Percentiles rank a stretch among this genome's conserved stretches.
These are phyloP conservation scores for Berberis vulgaris DNA, from an alignment of 164 flowering plant genomes.

Conservation along the genomic window DNA sequence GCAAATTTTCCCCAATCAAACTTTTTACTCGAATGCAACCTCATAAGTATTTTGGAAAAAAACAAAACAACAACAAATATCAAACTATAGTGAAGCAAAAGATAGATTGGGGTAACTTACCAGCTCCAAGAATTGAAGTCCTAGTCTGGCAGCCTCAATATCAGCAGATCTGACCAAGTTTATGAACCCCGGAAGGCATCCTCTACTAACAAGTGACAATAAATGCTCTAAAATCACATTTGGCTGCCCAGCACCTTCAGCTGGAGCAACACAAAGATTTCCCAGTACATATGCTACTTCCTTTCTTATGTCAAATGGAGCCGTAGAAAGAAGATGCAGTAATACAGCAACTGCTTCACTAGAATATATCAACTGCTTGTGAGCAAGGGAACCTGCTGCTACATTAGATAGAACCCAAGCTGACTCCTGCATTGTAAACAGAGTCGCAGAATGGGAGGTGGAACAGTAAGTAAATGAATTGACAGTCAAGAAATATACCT, in stretches of 20 bases:
- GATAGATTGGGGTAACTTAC: slow-evolving; percentile 31
- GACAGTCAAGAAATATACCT: slow-evolving; percentile 34
- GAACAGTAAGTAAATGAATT: neutral
- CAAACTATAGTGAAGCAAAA: neutral
- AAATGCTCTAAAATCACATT: slow-evolving; percentile 67
- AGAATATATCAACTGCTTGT: slow-evolving; percentile 58
- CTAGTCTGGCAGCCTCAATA: slow-evolving; percentile 80
- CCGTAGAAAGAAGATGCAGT: slow-evolving; percentile 58
- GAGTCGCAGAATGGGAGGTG: neutral
- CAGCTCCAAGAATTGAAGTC: slow-evolving; percentile 93
- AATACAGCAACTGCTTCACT: slow-evolving; percentile 61
- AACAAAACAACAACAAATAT: no score
- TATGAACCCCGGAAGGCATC: slow-evolving; percentile 81
- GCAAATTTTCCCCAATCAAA: no score
- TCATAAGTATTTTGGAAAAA: no score
- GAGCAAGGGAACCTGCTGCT: slow-evolving; percentile 86
- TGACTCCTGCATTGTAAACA: slow-evolving; percentile 51
- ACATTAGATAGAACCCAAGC: slow-evolving; percentile 96
- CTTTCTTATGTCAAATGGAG: slow-evolving; percentile 87
- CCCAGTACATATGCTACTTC: slow-evolving; percentile 93
- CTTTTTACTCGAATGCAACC: no score
- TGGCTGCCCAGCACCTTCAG: slow-evolving; percentile 55
- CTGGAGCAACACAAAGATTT: slow-evolving; percentile 79
- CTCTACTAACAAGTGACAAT: slow-evolving; percentile 62
- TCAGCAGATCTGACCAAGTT: slow-evolving; percentile 87